Evolutionary conservation across 2,329 filamentous ascomycete species (phyloP), one percentile per base, ranked within the genome.

Genomic region (Fusarium musae): DNA sequence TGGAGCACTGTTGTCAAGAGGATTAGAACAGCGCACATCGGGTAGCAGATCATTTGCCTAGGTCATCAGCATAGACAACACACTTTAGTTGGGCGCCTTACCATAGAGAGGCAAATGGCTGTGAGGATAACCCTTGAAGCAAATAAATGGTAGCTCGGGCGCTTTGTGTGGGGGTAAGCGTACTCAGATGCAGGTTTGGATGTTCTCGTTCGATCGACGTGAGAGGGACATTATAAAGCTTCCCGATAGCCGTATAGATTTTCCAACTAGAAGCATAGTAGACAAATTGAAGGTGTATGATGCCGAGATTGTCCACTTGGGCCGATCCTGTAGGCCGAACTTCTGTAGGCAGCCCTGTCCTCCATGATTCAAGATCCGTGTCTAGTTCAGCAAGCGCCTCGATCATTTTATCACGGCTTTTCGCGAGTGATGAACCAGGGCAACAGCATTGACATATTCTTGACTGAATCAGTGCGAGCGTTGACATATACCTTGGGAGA

Each of bases 31-130:
- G 54, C 28, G 12, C 54, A 57, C 7, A 5, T 9, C 0, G 39
- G 54, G 30, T 46, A 57, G 30, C 54, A 57, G 10, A 57, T 46
- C 2, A 57, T 57, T 57, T 57, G 39, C 39, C 54, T 57, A 5
- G 0, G 1, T 15, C 2, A 26, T 57, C 6, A 57, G 53, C 12
- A 44, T 26, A 28, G 28, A 28, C 28, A 28, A 28, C 28, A 28
- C 28, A 28, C 28, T 6, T 28, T 28, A 28, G 28, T 28, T 23
- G 6, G 0, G 3, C 2, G 2, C 2, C 53, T 2, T 44, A 57
- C 53, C 53, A 57, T 6, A 57, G 6, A 9, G 10, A 23, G 2
- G 9, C 54, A 0, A 57, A 26, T 16, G 54, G n/a, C 6, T 36
- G 54, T 16, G 54, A 19, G 12, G 21, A 34, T 15, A 57, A 16